phyloP scores from a whole-genome alignment of 768 basidiomycete species.

The Thelephora ganbajun region DNA sequence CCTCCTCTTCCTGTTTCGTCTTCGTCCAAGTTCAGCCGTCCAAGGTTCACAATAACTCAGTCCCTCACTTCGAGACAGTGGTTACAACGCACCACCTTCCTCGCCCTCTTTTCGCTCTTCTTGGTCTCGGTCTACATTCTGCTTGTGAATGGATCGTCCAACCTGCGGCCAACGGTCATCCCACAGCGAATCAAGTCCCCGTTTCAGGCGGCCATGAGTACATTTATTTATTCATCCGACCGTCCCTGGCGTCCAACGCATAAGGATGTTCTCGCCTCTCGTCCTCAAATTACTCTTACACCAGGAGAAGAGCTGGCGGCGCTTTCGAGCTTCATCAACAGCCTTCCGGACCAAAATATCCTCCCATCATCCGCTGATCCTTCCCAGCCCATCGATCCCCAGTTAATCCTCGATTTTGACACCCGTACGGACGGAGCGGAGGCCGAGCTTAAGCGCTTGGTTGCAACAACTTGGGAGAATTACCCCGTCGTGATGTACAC shows the following conservation, averaged over 20 bases:
- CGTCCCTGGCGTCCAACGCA: not conserved
- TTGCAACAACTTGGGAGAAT: slow-evolving; percentile 53
- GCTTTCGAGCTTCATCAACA: slow-evolving; percentile 57
- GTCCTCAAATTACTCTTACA: slow-evolving; percentile 33
- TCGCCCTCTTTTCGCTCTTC: slow-evolving; percentile 39
- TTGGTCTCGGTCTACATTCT: slow-evolving; percentile 41
- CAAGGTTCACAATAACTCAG: no score
- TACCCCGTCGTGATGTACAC: slow-evolving; percentile 68
- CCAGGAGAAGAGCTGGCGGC: slow-evolving; percentile 58
- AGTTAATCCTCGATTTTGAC: slow-evolving; percentile 75
- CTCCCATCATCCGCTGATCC: slow-evolving; percentile 59
- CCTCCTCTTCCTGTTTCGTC: not conserved
- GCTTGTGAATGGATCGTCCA: slow-evolving; percentile 32
- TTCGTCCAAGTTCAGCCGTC: not conserved
- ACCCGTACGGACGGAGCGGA: slow-evolving; percentile 46
- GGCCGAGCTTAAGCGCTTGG: slow-evolving; percentile 45
- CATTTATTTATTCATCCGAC: not conserved
- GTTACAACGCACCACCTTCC: slow-evolving; percentile 37
- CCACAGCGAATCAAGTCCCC: not conserved
- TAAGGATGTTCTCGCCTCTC: slow-evolving; percentile 7
- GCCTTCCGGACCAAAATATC: slow-evolving; percentile 53
- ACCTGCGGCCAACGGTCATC: not conserved
- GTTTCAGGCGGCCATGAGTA: no score
- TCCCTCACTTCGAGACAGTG: slow-evolving; percentile 24
- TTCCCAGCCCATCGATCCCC: slow-evolving; percentile 52